Evolutionary conservation across 2,329 filamentous ascomycete genomes (phyloP), one percentile per base, ranked within the genome.

Genomic region (Botryotinia convoluta): DNA sequence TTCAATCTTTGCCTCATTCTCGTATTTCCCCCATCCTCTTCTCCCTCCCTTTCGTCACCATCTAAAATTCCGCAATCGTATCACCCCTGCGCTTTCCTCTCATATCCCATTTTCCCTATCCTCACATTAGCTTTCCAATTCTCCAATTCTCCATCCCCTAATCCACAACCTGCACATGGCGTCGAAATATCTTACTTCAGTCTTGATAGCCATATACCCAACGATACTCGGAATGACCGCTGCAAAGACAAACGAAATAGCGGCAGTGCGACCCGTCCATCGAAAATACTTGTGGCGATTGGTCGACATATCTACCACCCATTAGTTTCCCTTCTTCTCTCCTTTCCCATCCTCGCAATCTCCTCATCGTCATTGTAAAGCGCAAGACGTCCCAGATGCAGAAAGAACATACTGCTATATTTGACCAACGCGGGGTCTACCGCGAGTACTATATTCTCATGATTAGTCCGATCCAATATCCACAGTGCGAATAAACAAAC

Each of bases 281-380:
- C 94, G 89, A 89, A 98, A 99, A 89, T 93, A 97, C 85, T 94
- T 94, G 89, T 95, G 92, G 77, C 96, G 92, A 86, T 93, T 94
- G 80, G 88, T 86, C 80, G 88, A 89, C 90, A 98, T 93, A 82
- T 92, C 95, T 54, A 54, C 26, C 39, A 10, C 67, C 29, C 18
- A 61, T 73, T 59, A 73, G 72, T 8, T 1, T 29, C n/a, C 20
- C 26, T 4, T 26, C 12, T 3, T 12, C 26, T 3, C 12, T 9
- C 35, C 18, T 57, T 7, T 20, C 12, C 20, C 45, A 32, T 7
- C 39, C 10, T 10, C 39, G 10, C 35, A n/a, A 68, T n/a, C 20
- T 32, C 37, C 48, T 26, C 60, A 60, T 29, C n/a, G n/a, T 6
- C 12, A 54, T 54, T 6, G n/a, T 29, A 57, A 32, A 16, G 4